Percentiles rank a stretch among this genome's conserved stretches.
phyloP scores from a whole-genome alignment of 148 eudicot species.

The Pouteria glomerata region DNA sequence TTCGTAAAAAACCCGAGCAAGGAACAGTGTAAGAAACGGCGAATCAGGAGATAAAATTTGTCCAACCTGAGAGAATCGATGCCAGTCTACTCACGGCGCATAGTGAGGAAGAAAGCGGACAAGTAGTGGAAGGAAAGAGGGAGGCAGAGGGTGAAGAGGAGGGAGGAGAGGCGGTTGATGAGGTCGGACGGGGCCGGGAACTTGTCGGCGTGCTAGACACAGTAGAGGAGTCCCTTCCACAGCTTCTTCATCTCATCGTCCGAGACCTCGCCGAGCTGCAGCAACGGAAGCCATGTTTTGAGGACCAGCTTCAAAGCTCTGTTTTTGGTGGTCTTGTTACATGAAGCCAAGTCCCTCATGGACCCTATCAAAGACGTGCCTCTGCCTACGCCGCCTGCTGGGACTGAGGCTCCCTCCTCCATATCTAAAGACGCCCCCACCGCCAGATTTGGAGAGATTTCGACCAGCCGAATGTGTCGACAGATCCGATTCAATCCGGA shows the following conservation, averaged over 20 bases:
- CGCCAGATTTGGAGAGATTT: no score
- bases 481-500: no score
- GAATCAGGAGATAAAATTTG: conserved; percentile 72
- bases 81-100: conserved; percentile 85
- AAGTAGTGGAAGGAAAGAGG: conserved; percentile 50
- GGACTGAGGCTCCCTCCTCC: conserved; percentile 2
- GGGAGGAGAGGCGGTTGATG: conserved; percentile 42
- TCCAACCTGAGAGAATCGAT: conserved; percentile 79
- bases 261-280: conserved; percentile 32
- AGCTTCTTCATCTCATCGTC: conserved; percentile 72
- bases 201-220: conserved; percentile 86
- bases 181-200: conserved; percentile 46
- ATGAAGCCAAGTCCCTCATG: conserved; percentile 63
- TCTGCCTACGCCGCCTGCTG: background rate
- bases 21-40: conserved; percentile 46
- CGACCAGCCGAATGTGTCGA: no score
- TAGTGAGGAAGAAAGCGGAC: conserved; percentile 44
- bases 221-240: conserved; percentile 91
- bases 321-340: conserved; percentile 47
- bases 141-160: conserved; percentile 34
- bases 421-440: background rate
- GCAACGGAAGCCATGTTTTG: conserved; percentile 43
- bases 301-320: conserved; percentile 44
- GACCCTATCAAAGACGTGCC: conserved; percentile 27
- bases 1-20: no score